Conservation (phyloP, 2,329 filamentous ascomycete genomes). For the Incumbomyces lentus region DNA sequence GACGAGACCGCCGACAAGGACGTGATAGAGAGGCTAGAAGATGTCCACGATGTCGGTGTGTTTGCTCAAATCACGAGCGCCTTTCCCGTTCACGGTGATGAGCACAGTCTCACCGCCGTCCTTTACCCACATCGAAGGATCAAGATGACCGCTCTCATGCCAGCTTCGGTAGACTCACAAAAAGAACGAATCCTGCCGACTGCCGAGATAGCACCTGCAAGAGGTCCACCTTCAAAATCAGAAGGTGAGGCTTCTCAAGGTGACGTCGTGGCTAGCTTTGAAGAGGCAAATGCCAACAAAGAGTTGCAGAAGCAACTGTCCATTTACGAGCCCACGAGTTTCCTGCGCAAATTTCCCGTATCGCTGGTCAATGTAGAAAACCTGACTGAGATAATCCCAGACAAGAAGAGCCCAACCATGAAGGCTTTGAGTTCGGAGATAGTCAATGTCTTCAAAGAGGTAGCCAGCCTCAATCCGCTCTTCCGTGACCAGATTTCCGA, state of each 20-base stretch:
- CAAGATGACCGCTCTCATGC: conserved; percentile 71
- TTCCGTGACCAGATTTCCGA: conserved; percentile 97
- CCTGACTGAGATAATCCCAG: conserved; percentile 74
- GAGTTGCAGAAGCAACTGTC: conserved; percentile 40
- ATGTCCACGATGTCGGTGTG: conserved; percentile 91
- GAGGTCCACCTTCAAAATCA: conserved; percentile 41
- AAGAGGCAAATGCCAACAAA: conserved; percentile 62
- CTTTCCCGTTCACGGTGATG: conserved; percentile 80
- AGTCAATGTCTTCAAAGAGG: conserved; percentile 96
- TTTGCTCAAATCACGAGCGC: conserved; percentile 97
- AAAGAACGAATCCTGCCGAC: conserved; percentile 26
- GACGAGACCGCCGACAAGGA: conserved; percentile 91
- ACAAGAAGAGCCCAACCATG: conserved; percentile 80
- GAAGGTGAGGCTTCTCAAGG: conserved; percentile 59
- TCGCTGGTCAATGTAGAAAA: conserved; percentile 95
- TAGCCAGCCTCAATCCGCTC: conserved; percentile 82
- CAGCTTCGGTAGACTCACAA: conserved; percentile 41
- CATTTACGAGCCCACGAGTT: conserved; percentile 77
- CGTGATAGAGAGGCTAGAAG: conserved; percentile 76
- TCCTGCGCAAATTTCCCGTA: conserved; percentile 82
- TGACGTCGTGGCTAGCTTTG: conserved; percentile 93
- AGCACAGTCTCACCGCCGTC: conserved; percentile 78
- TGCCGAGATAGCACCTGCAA: conserved; percentile 31
- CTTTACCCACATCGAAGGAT: conserved; percentile 94
- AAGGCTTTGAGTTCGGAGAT: conserved; percentile 93